A percentile compares a stretch with the other conserved stretches of the same genome.
Evolutionary conservation across 176 grass and related monocot species (phyloP).

Genomic region (Elaeis guineensis): DNA sequence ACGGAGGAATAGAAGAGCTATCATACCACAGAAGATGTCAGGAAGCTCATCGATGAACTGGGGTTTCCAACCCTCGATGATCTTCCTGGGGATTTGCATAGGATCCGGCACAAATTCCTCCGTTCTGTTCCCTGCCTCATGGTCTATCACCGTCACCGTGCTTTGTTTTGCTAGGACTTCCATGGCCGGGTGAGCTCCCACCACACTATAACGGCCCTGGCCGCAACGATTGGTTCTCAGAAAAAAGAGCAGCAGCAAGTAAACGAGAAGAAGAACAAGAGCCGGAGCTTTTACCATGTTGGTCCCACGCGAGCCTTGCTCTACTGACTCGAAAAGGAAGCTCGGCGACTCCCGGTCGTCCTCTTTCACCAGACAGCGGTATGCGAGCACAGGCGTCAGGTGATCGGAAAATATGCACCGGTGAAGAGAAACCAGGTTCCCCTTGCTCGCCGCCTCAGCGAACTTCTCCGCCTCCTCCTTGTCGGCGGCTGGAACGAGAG

Average conservation of each 20-base stretch:
- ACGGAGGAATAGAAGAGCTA: neutral
- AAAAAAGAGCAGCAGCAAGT: neutral
- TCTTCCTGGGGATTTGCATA: constrained; percentile 54
- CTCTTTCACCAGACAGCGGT: constrained; percentile 85
- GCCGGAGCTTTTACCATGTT: constrained; percentile 40
- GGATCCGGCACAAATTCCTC: constrained; percentile 56
- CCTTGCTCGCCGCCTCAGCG: constrained; percentile 33
- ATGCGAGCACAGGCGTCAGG: constrained; percentile 75
- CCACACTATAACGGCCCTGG: constrained; percentile 85
- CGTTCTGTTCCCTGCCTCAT: constrained; percentile 42
- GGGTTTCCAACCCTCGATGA: constrained; percentile 71
- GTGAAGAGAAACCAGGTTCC: constrained; percentile 57
- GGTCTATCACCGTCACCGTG: constrained; percentile 54
- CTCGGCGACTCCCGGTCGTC: constrained; percentile 85
- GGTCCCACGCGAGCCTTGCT: constrained; percentile 72
- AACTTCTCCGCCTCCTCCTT: constrained; percentile 51
- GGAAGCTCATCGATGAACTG: constrained; percentile 47
- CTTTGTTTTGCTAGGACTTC: constrained; percentile 80
- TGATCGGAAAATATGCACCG: constrained; percentile 82
- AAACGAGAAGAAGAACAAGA: neutral
- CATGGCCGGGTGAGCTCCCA: constrained; percentile 72
- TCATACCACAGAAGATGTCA: constrained; percentile 71
- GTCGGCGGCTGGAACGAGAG: constrained; percentile 10
- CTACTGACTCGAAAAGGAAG: constrained; percentile 91
- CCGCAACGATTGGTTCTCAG: too few relatives aligned